Base-by-base conservation (phyloP, 73 alveolate genomes). In the Paramecium sonneborni region DNA sequence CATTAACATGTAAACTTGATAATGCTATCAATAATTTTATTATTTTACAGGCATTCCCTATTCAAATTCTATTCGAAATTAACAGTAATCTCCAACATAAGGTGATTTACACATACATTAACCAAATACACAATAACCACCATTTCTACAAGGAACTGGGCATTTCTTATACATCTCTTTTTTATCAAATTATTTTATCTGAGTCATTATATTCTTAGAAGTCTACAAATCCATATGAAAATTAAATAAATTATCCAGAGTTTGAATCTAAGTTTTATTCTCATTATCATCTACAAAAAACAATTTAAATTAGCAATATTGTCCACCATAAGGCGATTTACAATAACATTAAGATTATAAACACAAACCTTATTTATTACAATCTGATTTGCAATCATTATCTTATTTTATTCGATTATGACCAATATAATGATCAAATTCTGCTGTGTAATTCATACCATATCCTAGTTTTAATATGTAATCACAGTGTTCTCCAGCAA, bases 121-220 rank as follows among this genome's bases (percentile, higher is more conserved):
- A 24, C 90, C 90, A 79, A 30, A 79, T 21, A 79, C 90, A 79
- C 90, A 79, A 79, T 79, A 79, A 0, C 90, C 90, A 4, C 72
- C 72, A 43, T 79, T 39, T 44, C 90, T 79, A 44, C 90, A 79
- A 41, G 90, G 90, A 23, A 79, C 90, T 39, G 90, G 76, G n/a
- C 90, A 79, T 44, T 79, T 79, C 28, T 39, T 79, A 18, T 43
- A 79, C 69, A 79, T 26, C 41, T 43, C 44, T 44, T 44, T 79
- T 32, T 46, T 79, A 79, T 79, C 90, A 21, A 79, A 30, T 44
- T 79, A 44, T 23, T 79, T 39, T 8, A 79, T 26, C 24, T 62
- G 18, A 5, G 84, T 62, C 48, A 62, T 10, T 1, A 62, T 32
- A 30, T 62, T 62, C 12, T 32, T 62, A 0, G 84, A 20, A 20